Conservation (phyloP, 805 yeast genomes). For the Cyberlindnera maritima region DNA sequence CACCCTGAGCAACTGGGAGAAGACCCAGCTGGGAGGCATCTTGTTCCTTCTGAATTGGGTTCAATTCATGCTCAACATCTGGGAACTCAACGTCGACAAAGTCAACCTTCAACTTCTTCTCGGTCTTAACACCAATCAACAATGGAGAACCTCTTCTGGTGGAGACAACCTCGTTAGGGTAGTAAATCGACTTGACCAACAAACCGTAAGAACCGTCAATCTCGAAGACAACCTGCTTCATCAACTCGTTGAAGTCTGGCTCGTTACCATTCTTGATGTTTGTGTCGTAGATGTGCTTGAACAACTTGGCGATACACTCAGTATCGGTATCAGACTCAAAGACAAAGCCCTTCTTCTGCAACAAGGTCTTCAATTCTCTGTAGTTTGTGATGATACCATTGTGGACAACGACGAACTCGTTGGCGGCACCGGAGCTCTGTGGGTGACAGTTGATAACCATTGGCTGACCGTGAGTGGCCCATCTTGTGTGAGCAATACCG, state of each 20-base stretch:
- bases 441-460: slow-evolving; percentile 89
- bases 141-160: slow-evolving; percentile 98
- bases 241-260: slow-evolving; percentile 85
- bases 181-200: slow-evolving; percentile 85
- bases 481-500: slow-evolving; percentile 98
- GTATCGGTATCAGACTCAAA: slow-evolving; percentile 96
- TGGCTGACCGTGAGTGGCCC: slow-evolving; percentile 99
- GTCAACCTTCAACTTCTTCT: slow-evolving; percentile 92
- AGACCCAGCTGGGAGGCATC: slow-evolving; percentile 33
- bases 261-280: slow-evolving; percentile 69
- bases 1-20: slow-evolving; percentile 56
- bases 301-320: slow-evolving; percentile 94
- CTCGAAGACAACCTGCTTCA: slow-evolving; percentile 88
- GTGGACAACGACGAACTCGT: slow-evolving; percentile 91
- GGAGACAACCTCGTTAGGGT: slow-evolving; percentile 94
- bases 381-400: slow-evolving; percentile 98
- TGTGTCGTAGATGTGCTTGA: slow-evolving; percentile 85
- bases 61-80: slow-evolving; percentile 33
- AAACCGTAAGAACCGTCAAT: slow-evolving; percentile 98
- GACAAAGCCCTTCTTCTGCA: slow-evolving; percentile 70
- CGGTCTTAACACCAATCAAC: slow-evolving; percentile 95
- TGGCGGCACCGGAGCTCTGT: slow-evolving; percentile 78
- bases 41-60: slow-evolving; percentile 19
- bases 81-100: slow-evolving; percentile 98
- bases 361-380: slow-evolving; percentile 83